Base-by-base conservation (phyloP, 2,329 filamentous ascomycete species). In the Arthroderma uncinatum region DNA sequence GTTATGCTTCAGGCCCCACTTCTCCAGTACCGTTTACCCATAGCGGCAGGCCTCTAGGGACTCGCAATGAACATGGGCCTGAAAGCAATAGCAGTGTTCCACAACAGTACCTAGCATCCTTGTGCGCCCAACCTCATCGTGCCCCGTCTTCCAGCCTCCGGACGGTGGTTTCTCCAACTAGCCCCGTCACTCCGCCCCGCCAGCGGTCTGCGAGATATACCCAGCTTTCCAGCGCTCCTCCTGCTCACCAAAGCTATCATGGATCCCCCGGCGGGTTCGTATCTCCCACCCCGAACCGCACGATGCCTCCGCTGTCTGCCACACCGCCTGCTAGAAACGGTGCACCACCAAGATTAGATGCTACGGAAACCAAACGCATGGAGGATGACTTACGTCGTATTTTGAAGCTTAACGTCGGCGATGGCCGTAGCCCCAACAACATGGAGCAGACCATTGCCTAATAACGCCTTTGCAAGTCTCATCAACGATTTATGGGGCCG, bases 371-470 rank as follows among this genome's bases (percentile, higher is more conserved):
- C 3, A 73, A 73, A 62, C 68, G 72, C 55, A 74, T 77, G 64
- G 75, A 77, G 62, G 74, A 77, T 64, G 74, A 77, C 64, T 63
- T 78, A 55, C 71, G 74, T 30, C 69, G 74, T 30, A 74, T 77
- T 33, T 61, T 78, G 64, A 77, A 77, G 58, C 66, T 78, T 56
- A 69, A 73, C 63, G 65, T 65, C 39, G 25, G 47, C 25, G 57
- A 66, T 23, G 63, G 65, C 21, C 63, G 70, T 53, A 61, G 64
- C 37, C 58, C 66, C 2, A 67, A 61, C 55, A 64, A 65, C 21
- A 64, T 71, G 21, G 69, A 69, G 48, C 72, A 70, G 57, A 68
- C 66, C 34, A 64, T 66, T 37, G 67, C 68, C 39, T 71, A 57
- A 68, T 5, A 23, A 16, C 33, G 10, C 10, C n/a, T 34, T 5